Conservation (phyloP, 140 eudicot species). For the Cichorium intybus region DNA sequence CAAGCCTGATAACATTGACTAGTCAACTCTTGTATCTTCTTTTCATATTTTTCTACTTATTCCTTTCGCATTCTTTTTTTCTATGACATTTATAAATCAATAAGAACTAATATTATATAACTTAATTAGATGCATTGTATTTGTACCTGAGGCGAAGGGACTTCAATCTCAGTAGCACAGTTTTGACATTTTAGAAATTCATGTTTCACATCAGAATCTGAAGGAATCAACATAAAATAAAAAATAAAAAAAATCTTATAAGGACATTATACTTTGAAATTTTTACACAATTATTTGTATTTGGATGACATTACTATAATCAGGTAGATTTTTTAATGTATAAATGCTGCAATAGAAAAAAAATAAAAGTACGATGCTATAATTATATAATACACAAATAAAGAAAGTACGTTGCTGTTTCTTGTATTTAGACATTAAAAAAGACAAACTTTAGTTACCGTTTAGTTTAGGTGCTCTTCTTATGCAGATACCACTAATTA, state of each 20-base stretch:
- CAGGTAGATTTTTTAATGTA: too few species aligned
- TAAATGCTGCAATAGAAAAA: background rate
- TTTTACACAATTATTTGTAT: too few species aligned
- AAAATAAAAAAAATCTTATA: too few species aligned
- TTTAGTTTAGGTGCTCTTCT: constrained; percentile 57
- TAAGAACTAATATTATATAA: background rate
- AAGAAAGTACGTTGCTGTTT: background rate
- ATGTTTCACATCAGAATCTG: constrained; percentile 28
- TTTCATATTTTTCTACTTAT: constrained; percentile 11
- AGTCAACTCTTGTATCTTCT: constrained; percentile 24
- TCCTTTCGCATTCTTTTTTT: constrained; percentile 11
- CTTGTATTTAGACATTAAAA: background rate
- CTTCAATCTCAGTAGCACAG: constrained; percentile 70
- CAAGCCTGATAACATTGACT: constrained; percentile 4
- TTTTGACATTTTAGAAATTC: constrained; percentile 62
- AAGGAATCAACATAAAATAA: too few species aligned
- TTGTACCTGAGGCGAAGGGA: constrained; percentile 77
- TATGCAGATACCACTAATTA: constrained; percentile 89
- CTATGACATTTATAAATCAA: background rate
- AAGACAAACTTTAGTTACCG: constrained; percentile 30
- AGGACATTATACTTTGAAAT: too few species aligned
- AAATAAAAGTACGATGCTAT: too few species aligned
- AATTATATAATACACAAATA: background rate
- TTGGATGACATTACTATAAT: too few species aligned
- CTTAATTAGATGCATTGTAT: background rate